Base-by-base conservation (phyloP, 257 asterid species). In the Capsicum pubescens region DNA sequence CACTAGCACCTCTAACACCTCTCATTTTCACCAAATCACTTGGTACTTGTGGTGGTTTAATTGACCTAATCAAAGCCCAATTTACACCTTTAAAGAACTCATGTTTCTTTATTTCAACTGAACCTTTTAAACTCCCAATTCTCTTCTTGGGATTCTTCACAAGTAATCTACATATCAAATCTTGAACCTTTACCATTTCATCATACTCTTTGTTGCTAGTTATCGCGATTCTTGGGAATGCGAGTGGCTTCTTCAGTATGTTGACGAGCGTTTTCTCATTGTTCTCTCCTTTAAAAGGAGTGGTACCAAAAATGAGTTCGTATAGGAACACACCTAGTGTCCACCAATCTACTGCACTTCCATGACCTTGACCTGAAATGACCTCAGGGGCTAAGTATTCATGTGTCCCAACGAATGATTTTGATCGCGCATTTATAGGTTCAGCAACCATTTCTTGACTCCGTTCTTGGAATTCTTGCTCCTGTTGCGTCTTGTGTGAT, bases 321-420 rank as follows among this genome's bases (percentile, higher is more conserved):
- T 84, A 94, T 6, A 94, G 55, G 66, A 94, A 94, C 36, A 93
- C 89, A 9, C 98, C 98, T 4, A 91, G 86, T 0, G 98, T 93
- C 98, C 98, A 94, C 98, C 98, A 94, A 71, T 94, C 98, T 44
- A 94, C 98, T 2, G 97, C 94, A 70, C 96, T 91, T 0, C 98
- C 98, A 26, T 94, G 98, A 2, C 98, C 98, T 64, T 94, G 96
- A 0, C 98, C 98, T 8, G 95, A 90, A 55, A 94, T 92, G 26
- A 94, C 93, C 88, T 94, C 98, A 3, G 98, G 98, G 3, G 98
- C 98, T 32, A 94, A 83, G 67, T 94, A 94, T 84, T 93, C 98
- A 70, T 94, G 98, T 64, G 98, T 94, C 2, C 98, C 98, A 2
- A 94, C 97, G 39, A 94, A 94, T 0, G 98, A 94, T 86, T 90